phyloP scores from a whole-genome alignment of 176 grass and related monocot genomes.

The Triticum urartu region DNA sequence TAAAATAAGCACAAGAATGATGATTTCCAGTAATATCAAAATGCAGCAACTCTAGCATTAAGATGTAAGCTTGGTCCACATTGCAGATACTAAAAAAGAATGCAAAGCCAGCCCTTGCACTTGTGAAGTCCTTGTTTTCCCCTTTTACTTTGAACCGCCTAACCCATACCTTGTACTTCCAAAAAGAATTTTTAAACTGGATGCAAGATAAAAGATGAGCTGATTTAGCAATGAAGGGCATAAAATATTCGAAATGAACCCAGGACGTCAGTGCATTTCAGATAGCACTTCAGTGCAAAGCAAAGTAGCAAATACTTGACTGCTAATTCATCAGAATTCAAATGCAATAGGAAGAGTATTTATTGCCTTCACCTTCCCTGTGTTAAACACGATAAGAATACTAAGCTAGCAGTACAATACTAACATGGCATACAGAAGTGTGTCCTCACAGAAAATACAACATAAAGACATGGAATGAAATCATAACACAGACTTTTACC shows the following conservation, averaged over 20 bases:
- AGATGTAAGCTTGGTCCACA: not conserved
- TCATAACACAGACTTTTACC: not conserved
- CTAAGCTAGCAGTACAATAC: not conserved
- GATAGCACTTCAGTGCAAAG: not conserved
- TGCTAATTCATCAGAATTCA: not conserved
- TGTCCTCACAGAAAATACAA: not conserved
- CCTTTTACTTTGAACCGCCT: not conserved
- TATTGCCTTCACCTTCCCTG: not conserved
- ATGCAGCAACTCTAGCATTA: not conserved
- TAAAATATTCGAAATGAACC: not conserved
- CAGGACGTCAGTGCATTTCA: not conserved
- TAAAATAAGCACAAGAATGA: not conserved
- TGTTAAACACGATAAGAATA: not conserved
- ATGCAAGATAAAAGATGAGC: not conserved
- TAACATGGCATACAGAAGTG: not conserved
- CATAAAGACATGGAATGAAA: not conserved
- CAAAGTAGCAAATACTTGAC: conserved; percentile 9
- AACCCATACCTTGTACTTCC: conserved; percentile 3
- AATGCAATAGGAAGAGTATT: not conserved
- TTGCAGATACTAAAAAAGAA: not conserved
- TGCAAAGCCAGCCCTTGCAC: not conserved
- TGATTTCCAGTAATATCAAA: conserved; percentile 13
- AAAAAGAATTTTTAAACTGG: not conserved
- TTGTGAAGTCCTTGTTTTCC: not conserved
- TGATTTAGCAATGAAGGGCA: not conserved